These are phyloP conservation scores for Voacanga thouarsii DNA, from an alignment of 257 asterid genomes.

Conservation along the genomic window DNA sequence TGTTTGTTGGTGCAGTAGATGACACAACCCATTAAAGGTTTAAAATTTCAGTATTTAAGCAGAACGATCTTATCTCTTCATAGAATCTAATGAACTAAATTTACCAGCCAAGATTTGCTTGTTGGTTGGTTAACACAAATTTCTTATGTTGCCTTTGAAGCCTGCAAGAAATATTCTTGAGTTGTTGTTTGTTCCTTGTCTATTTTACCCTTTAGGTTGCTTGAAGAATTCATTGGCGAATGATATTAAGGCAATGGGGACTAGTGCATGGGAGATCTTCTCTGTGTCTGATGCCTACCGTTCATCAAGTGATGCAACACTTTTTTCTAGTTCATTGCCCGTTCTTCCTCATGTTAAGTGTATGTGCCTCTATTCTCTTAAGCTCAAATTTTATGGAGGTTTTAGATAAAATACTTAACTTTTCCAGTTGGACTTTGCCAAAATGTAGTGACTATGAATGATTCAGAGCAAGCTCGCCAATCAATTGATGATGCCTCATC, in stretches of 20 bases:
- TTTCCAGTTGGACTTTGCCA: conserved; percentile 17
- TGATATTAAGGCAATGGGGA: conserved; percentile 34
- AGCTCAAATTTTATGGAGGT: not conserved
- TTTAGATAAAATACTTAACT: conserved; percentile 2
- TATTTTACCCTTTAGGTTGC: conserved; percentile 14
- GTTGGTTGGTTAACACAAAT: not conserved
- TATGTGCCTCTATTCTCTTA: conserved; percentile 25
- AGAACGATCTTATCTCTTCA: not conserved
- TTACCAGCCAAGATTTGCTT: not conserved
- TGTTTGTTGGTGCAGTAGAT: not conserved
- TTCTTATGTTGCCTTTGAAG: not conserved
- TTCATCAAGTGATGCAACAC: conserved; percentile 43
- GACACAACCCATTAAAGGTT: not conserved
- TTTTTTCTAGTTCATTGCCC: conserved; percentile 62
- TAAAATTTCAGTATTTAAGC: not conserved
- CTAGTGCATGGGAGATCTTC: conserved; percentile 34
- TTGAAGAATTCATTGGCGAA: conserved; percentile 20
- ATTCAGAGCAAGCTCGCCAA: conserved; percentile 22
- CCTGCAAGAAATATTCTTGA: not conserved
- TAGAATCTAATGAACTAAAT: not conserved
- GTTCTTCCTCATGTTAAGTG: conserved; percentile 46
- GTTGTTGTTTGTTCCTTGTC: not conserved
- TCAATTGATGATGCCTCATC: conserved; percentile 26
- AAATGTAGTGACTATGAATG: conserved; percentile 35
- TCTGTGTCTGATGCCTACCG: conserved; percentile 30